Evolutionary conservation across 1,139 yeast species (phyloP).

Genomic region (Scheffersomyces insectosa): DNA sequence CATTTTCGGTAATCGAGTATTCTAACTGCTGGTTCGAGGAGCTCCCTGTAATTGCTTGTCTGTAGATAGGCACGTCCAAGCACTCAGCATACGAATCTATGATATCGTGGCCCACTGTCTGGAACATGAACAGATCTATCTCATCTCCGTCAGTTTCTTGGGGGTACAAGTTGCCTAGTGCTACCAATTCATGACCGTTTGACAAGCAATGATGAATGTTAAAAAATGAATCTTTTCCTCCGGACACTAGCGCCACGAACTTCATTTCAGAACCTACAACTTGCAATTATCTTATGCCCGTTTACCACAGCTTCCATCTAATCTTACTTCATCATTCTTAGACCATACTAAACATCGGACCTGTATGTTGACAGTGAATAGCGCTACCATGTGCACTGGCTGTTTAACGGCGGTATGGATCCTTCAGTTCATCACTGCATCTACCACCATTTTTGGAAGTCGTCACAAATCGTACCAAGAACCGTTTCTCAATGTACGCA

Average conservation of each 20-base stretch:
- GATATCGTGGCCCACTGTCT: conserved; percentile 93
- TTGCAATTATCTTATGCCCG: no score
- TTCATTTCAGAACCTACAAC: conserved; percentile 53
- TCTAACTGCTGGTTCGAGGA: conserved; percentile 70
- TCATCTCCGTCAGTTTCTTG: conserved; percentile 50
- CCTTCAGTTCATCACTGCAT: no score
- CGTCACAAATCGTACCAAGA: no score
- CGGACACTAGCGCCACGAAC: conserved; percentile 87
- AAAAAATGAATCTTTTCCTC: conserved; percentile 94
- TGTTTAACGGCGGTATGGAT: no score
- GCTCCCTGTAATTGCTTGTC: conserved; percentile 64
- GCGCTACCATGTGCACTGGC: no score
- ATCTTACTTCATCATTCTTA: no score
- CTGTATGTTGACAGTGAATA: no score
- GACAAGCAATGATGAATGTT: conserved; percentile 81
- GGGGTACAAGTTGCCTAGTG: conserved; percentile 85
- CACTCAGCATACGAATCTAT: conserved; percentile 67
- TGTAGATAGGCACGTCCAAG: conserved; percentile 74
- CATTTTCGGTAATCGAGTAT: conserved; percentile 62
- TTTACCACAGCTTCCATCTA: no score
- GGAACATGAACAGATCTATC: conserved; percentile 94
- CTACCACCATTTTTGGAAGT: no score
- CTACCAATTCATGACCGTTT: conserved; percentile 81
- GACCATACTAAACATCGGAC: no score
- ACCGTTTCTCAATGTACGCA: neutral